These are phyloP conservation scores for Ophiostoma tasmaniense DNA, from an alignment of 2,329 filamentous ascomycete genomes.

Conservation along the genomic window DNA sequence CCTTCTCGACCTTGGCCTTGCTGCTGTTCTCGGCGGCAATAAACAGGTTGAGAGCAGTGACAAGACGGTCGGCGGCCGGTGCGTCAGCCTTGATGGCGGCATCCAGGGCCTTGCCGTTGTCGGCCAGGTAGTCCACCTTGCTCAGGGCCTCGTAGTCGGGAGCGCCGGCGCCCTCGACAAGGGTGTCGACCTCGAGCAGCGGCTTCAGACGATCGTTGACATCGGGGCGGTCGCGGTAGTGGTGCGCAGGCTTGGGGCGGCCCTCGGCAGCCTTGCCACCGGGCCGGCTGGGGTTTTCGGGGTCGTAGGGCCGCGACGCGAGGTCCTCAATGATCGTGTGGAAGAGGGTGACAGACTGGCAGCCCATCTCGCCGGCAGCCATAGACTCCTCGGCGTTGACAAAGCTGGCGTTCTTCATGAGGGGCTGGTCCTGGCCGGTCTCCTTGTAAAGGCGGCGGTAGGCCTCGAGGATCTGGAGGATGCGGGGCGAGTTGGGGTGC, in stretches of 20 bases:
- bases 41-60: conserved; percentile 35
- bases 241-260: conserved; percentile 33
- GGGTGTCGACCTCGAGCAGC: conserved; percentile 32
- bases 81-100: conserved; percentile 35
- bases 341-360: conserved; percentile 38
- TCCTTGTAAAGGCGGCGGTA: conserved; percentile 38
- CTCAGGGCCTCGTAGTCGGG: conserved; percentile 21
- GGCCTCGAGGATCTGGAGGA: conserved; percentile 41
- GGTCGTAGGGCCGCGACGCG: conserved; percentile 23
- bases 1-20: conserved; percentile 26
- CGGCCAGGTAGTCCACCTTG: conserved; percentile 38
- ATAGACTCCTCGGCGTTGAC: conserved; percentile 36
- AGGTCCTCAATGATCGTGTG: conserved; percentile 33
- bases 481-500: conserved; percentile 39
- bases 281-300: conserved; percentile 30
- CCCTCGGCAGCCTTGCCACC: conserved; percentile 24
- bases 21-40: conserved; percentile 26
- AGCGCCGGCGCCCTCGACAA: conserved; percentile 27
- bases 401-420: conserved; percentile 40
- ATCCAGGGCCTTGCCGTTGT: conserved; percentile 35
- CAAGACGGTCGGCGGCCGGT: conserved; percentile 30
- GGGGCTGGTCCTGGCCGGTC: conserved; percentile 40
- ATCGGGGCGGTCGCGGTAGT: conserved; percentile 29
- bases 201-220: conserved; percentile 30
- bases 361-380: conserved; percentile 39